Evolutionary conservation across 2,329 filamentous ascomycete species (phyloP), one percentile per base, ranked within the genome.

Genomic region (Fusarium incarnatum): DNA sequence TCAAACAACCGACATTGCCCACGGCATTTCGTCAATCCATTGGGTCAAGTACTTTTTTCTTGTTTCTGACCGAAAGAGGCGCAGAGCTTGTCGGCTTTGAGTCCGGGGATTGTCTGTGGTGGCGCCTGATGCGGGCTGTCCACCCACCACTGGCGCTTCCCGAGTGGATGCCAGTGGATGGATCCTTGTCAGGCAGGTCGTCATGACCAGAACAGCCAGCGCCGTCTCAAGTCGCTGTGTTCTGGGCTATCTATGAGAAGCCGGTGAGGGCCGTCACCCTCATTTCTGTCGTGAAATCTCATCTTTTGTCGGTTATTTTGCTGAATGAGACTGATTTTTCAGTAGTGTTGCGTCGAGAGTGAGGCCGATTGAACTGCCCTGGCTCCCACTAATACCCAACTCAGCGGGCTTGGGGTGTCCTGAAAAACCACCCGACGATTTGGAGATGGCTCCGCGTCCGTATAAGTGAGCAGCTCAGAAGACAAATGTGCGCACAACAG

Each of bases 81-180:
- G 64, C 71, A 73, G 68, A 72, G 71, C 67, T 67, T 70, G 67
- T 69, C 56, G 66, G 71, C 64, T 74, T 75, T 72, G 68, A 74
- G 68, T 70, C 73, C 60, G 69, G 73, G 71, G 71, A 73, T 74
- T 72, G 68, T 64, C 67, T 73, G 71, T 64, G 71, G 74, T 76
- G 74, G 74, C 73, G 74, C 72, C 71, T 73, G 68, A 73, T 76
- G 73, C 73, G 67, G 72, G 73, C 65, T 75, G 73, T 71, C 71
- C 74, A 73, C 74, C 69, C 68, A 71, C 65, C 68, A 72, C 55
- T 76, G 74, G 73, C 71, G 74, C 71, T 76, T 76, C 72, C 71
- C 70, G 63, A 70, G 74, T 76, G 74, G 74, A 76, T 75, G 74
- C 65, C 65, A 74, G 58, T 64, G 54, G 66, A 66, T 58, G 61